Evolutionary conservation across 1,139 yeast genomes (phyloP), one percentile per base, ranked within the genome.

Genomic region (Candida sp.): DNA sequence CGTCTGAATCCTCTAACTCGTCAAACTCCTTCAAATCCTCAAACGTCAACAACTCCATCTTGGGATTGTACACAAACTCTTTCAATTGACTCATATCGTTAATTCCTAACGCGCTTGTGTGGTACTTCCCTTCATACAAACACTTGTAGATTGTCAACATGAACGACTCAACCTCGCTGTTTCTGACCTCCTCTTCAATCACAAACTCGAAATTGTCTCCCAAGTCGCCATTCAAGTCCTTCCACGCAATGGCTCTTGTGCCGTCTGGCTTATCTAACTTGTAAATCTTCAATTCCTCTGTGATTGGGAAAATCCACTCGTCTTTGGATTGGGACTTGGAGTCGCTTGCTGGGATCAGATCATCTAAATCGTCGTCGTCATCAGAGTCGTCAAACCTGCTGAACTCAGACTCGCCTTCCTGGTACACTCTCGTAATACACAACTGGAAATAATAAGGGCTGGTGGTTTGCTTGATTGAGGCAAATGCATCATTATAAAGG

Each of bases 201-300:
- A 88, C 78, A 69, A 91, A 93, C 67, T 91, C 96, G 68, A 88
- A 92, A 54, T 78, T 73, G 63, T 93, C 98, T 12, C 93, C 98
- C n/a, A 78, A 75, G 59, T 91, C 97, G 31, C 97, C 97, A 47
- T 87, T 87, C 48, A 86, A 65, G 59, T 94, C 97, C 27, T 74
- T 75, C 99, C 99, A 94, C 0, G 86, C 77, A 42, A 94, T 80
- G 1, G 87, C 84, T 42, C 58, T 62, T 9, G 66, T 55, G 2
- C 78, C 77, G 51, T 71, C 69, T 32, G 62, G 50, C 49, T 66
- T 68, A 25, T 66, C 69, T 50, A 63, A 62, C 31, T 76, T 75
- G 67, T 73, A 78, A 58, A 82, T 76, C 52, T 72, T 73, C 52
- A 93, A 73, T 5, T 85, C 84, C 55, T 82, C 84, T 50, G 84